Conservation (phyloP, 768 basidiomycete genomes). For the Gloeopeniophorella convolvens region DNA sequence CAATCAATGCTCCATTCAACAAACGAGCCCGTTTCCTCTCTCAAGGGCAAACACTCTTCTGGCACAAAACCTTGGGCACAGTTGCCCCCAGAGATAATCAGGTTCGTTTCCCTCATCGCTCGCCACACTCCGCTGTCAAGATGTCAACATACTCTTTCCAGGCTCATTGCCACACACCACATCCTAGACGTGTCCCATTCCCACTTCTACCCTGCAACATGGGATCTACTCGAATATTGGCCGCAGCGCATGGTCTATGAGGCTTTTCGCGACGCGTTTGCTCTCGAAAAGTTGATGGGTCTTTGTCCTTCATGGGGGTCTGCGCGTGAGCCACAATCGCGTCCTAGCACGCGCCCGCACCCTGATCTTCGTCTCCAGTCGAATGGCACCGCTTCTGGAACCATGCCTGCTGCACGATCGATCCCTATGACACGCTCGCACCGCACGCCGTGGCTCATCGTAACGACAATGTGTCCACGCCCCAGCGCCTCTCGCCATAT, state of each 20-base stretch:
- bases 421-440: slow-evolving; percentile 52
- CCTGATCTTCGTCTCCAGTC: slow-evolving; percentile 35
- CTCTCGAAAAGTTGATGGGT: slow-evolving; percentile 20
- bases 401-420: slow-evolving; percentile 53
- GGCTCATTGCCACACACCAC: slow-evolving; percentile 53
- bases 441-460: slow-evolving; percentile 41
- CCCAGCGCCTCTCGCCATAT: slow-evolving; percentile 37
- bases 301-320: slow-evolving; percentile 18
- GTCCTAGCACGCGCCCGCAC: slow-evolving; percentile 19
- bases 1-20: slow-evolving; percentile 26
- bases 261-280: slow-evolving; percentile 39
- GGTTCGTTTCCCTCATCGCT: slow-evolving; percentile 28
- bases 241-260: slow-evolving; percentile 55
- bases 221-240: slow-evolving; percentile 50
- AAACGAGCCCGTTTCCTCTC: slow-evolving; percentile 9
- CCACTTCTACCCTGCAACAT: slow-evolving; percentile 42
- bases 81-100: slow-evolving; percentile 53
- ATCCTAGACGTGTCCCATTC: slow-evolving; percentile 41
- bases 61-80: slow-evolving; percentile 55
- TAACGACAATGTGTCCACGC: slow-evolving; percentile 23
- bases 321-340: slow-evolving; percentile 16
- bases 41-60: slow-evolving; percentile 48
- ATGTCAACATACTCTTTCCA: slow-evolving; percentile 24
- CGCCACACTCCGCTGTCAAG: background rate
- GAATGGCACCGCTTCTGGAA: slow-evolving; percentile 68